Evolutionary conservation across 1,284 basidiomycete species (phyloP), one percentile per base, ranked within the genome.

Genomic region (Cutaneotrichosporon sp.): DNA sequence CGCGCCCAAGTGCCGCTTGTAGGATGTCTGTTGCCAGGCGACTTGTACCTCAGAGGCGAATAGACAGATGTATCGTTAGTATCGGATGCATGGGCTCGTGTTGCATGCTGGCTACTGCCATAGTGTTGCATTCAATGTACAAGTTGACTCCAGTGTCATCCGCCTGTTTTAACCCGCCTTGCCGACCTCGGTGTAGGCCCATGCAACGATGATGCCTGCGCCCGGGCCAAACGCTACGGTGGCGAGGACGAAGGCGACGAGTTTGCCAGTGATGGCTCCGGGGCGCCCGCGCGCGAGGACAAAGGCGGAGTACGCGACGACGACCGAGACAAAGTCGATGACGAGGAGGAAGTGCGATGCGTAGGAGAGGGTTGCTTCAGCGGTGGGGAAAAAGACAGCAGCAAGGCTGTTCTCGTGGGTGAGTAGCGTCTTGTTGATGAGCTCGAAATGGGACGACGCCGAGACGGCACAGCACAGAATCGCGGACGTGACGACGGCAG

Each of bases 271-370:
- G 12, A 35, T 20, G 15, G 45, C 45, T 8, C 34, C 22, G 21
- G 33, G 17, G 12, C 22, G 23, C 30, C 37, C 46, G 3, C 30
- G 43, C 30, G 35, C 1, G 13, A 45, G 43, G 4, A 35, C 43
- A 4, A 35, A 18, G 5, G 43, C 9, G 3, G 46, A 17, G 36
- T 39, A 46, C 15, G 51, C 47, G 12, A 38, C 37, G 9, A 42
- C 7, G 4, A 52, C 49, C 10, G 36, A 44, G 5, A 43, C 35
- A 34, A 48, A 48, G 46, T 58, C 56, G 20, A 50, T 39, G 33
- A 22, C 17, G 43, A 58, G 54, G 22, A 58, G 42, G n/a, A 44
- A 4, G 39, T 58, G 56, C 2, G 48, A 43, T 22, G 47, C 51
- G 39, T 21, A 26, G 10, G 51, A n/a, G n/a, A 57, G 18, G 4